These are phyloP conservation scores for Auricularia sp. DNA, from an alignment of 768 basidiomycete genomes.

Conservation along the genomic window DNA sequence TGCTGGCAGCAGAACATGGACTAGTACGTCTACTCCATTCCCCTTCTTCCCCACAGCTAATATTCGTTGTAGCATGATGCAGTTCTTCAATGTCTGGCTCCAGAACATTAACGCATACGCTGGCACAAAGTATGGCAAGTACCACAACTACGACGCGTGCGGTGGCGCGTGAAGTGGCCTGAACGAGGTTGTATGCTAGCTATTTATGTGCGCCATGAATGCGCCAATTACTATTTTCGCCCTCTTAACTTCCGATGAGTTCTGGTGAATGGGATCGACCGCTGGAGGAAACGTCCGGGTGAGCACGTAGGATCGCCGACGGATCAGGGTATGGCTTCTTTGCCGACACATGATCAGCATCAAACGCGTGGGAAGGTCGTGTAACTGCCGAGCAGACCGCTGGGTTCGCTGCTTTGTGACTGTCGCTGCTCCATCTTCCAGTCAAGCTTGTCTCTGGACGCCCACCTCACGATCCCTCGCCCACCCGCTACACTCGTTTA, in stretches of 20 bases:
- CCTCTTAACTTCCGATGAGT: too few relatives aligned
- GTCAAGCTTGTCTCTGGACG: neutral
- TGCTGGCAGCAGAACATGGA: conserved; percentile 46
- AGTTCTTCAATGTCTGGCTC: conserved; percentile 66
- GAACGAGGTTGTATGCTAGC: neutral
- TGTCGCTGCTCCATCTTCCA: neutral
- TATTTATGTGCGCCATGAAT: too few relatives aligned
- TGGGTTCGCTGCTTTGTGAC: neutral
- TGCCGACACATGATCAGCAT: too few relatives aligned
- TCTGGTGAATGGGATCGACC: too few relatives aligned
- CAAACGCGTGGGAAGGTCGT: too few relatives aligned
- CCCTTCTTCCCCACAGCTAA: conserved; percentile 1
- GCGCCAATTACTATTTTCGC: too few relatives aligned
- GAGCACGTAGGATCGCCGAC: too few relatives aligned
- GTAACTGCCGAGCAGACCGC: too few relatives aligned
- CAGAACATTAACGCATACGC: conserved; percentile 48
- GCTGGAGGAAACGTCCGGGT: too few relatives aligned
- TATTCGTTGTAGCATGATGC: conserved; percentile 41
- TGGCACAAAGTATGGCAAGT: conserved; percentile 42
- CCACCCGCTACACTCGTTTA: neutral
- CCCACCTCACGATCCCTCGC: neutral
- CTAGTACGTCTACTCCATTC: conserved; percentile 44
- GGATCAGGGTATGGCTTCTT: too few relatives aligned
- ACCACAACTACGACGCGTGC: conserved; percentile 50
- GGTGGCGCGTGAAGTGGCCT: neutral